Base-by-base conservation (phyloP, 768 basidiomycete species). In the Calvatia gigantea region DNA sequence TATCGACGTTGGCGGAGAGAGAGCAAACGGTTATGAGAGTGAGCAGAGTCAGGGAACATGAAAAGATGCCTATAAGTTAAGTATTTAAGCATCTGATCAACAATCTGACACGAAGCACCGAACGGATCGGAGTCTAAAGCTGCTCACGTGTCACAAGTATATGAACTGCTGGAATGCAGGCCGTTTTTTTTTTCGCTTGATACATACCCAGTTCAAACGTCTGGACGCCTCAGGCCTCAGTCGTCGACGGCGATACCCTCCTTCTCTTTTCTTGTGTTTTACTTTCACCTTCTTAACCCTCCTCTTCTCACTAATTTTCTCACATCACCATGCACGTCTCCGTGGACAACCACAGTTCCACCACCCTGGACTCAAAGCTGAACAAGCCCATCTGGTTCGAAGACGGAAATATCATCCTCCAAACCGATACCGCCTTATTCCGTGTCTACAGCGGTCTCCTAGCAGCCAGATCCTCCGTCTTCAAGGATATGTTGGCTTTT, bases 401-500 rank as follows among this genome's bases (percentile, higher is more conserved):
- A 15, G 87, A 61, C 68, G 73, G 74, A 4, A 74, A 72, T 50
- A 63, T 76, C 48, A 70, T 75, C 19, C 65, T 76, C 12, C 65
- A 71, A 52, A 72, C 69, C 7, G 68, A 69, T 50, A 60, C 65
- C 39, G 66, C 63, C 12, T 64, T 67, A 6, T 77, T 75, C 61
- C 65, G 67, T 19, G 59, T 77, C 35, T 69, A 70, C 47, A 62
- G 67, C n/a, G 71, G 72, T 5, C 59, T 75, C 8, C 58, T 76
- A 14, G 63, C 70, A 4, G 62, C 67, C 5, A 62, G 69, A 29
- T 73, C 72, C 2, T 59, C 66, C 9, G 73, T 75, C 11, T 75
- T 75, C 56, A 63, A 64, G 9, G 71, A 72, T 50, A 75, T 77
- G 73, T 62, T 75, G 6, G 64, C 62, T 6, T 65, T 75, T 38